Conservation (phyloP, 441 rosid genomes). For the Capsella rubella region DNA sequence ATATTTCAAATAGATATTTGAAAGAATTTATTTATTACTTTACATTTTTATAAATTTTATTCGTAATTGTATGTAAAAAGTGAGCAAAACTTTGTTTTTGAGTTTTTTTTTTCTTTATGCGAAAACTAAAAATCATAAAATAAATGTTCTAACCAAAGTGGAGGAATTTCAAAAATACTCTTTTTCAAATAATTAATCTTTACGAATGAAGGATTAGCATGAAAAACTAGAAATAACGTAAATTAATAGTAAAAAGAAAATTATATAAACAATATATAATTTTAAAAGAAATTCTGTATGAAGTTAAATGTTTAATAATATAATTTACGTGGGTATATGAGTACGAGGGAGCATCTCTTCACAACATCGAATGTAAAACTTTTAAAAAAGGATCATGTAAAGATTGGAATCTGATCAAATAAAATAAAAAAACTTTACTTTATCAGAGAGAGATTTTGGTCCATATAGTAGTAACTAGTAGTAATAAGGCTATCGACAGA, state of each 20-base stretch:
- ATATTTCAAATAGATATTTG: not conserved
- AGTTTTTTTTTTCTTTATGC: not conserved
- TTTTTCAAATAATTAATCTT: too few relatives aligned
- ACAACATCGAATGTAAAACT: conserved; percentile 29
- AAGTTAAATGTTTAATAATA: conserved; percentile 2
- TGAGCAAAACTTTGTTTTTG: not conserved
- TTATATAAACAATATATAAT: not conserved
- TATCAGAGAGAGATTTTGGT: conserved; percentile 29
- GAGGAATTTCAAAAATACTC: too few relatives aligned
- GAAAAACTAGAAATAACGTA: not conserved
- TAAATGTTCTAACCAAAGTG: not conserved
- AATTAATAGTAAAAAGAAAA: not conserved
- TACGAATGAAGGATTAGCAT: too few relatives aligned
- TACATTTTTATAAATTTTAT: not conserved
- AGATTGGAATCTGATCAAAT: conserved; percentile 41
- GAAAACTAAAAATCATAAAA: not conserved
- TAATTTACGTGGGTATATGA: conserved; percentile 27
- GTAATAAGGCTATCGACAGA: not conserved
- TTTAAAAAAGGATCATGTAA: conserved; percentile 32
- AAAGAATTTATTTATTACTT: not conserved
- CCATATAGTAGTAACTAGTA: not conserved
- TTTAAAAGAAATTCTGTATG: not conserved
- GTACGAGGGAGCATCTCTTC: conserved; percentile 42
- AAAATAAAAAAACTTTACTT: not conserved
- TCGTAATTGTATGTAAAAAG: not conserved